phyloP scores from a whole-genome alignment of 2,329 filamentous ascomycete genomes.

The Alternaria burnsii region DNA sequence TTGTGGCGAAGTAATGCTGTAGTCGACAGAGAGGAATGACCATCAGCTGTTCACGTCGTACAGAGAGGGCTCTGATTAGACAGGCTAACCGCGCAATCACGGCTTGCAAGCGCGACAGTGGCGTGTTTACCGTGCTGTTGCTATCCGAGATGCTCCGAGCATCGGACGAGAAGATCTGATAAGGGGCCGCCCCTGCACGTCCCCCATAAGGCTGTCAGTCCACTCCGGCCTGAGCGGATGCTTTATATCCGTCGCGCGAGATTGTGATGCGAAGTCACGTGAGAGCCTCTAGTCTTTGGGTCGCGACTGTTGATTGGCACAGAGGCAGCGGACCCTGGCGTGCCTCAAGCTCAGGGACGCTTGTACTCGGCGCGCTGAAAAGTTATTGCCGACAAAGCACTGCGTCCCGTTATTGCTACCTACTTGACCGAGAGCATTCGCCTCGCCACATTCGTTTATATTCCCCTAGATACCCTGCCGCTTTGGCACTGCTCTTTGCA shows the following conservation, averaged over 20 bases:
- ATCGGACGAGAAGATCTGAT: slow-evolving; percentile 26
- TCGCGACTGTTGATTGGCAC: slow-evolving; percentile 14
- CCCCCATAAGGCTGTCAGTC: slow-evolving; percentile 21
- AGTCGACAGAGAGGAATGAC: neutral
- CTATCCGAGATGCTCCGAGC: slow-evolving; percentile 23
- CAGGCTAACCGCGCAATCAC: neutral
- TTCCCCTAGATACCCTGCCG: slow-evolving; percentile 5
- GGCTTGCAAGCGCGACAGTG: slow-evolving; percentile 9
- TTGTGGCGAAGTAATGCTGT: slow-evolving; percentile 56
- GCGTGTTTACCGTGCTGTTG: slow-evolving; percentile 16
- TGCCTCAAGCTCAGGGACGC: slow-evolving; percentile 1
- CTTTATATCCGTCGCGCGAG: slow-evolving; percentile 12
- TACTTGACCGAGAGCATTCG: slow-evolving; percentile 15
- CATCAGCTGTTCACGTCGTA: neutral
- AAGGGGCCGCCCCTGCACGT: slow-evolving; percentile 9
- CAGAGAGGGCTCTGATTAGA: neutral
- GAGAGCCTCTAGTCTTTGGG: neutral
- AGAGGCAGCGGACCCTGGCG: slow-evolving; percentile 3
- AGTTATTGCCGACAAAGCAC: slow-evolving; percentile 18
- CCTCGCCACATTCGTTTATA: slow-evolving; percentile 14
- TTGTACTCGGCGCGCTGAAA: slow-evolving; percentile 16
- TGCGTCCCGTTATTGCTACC: slow-evolving; percentile 12
- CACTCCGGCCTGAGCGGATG: slow-evolving; percentile 17
- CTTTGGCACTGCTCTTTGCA: neutral
- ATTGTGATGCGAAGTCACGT: slow-evolving; percentile 15